phyloP scores from a whole-genome alignment of 2,329 filamentous ascomycete genomes.

The Fusarium sp. region DNA sequence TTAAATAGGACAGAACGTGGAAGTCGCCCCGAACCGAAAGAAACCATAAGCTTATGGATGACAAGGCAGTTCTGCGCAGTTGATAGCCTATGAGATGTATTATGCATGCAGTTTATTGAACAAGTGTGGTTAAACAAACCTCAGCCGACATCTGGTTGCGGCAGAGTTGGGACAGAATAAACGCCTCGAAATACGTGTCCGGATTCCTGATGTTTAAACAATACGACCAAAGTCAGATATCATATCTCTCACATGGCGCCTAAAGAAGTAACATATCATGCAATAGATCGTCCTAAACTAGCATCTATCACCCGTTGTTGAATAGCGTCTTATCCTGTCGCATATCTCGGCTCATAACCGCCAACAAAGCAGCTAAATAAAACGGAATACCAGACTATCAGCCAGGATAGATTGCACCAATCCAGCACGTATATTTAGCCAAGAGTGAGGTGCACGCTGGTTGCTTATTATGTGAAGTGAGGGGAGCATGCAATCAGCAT shows the following conservation, averaged over 20 bases:
- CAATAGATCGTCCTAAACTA: background rate
- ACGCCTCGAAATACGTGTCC: background rate
- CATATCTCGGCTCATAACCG: conserved; percentile 5
- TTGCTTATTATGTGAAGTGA: conserved; percentile 23
- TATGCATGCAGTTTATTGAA: conserved; percentile 14
- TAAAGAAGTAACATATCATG: background rate
- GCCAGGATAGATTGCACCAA: background rate
- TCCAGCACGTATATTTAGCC: conserved; percentile 12
- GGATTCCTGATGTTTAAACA: background rate
- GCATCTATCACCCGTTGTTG: background rate
- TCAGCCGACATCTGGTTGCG: conserved; percentile 4
- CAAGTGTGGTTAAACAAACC: conserved; percentile 8
- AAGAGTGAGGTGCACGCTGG: conserved; percentile 24
- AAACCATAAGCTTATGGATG: conserved; percentile 18
- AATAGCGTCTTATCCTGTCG: background rate
- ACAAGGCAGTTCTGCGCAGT: conserved; percentile 10
- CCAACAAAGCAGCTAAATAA: conserved; percentile 2
- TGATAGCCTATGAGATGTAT: conserved; percentile 8
- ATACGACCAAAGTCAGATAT: conserved; percentile 16
- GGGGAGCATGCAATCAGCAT: conserved; percentile 33
- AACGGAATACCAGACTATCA: conserved; percentile 3
- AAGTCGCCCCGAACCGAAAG: conserved; percentile 36
- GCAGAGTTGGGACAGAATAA: conserved; percentile 7
- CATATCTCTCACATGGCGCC: background rate
- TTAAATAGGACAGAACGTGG: conserved; percentile 12